Base-by-base conservation (phyloP, 108 stramenopile species). In the Seminavis robusta region DNA sequence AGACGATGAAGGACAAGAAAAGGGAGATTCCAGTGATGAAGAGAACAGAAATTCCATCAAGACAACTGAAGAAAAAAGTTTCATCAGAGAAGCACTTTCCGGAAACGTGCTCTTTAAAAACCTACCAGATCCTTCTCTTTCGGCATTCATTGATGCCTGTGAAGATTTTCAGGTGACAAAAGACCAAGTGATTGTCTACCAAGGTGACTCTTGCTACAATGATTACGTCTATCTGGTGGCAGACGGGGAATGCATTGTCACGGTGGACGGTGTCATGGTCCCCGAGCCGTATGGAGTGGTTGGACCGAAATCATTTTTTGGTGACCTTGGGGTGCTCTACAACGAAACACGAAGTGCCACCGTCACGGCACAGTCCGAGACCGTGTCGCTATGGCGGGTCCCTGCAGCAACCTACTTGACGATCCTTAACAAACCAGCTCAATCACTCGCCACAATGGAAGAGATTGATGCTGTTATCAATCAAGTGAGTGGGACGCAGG, bases 381-480 rank as follows among this genome's bases (percentile, higher is more conserved):
- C n/a, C n/a, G n/a, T n/a, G n/a, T n/a, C n/a, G n/a, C n/a, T n/a
- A n/a, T n/a, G n/a, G n/a, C n/a, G n/a, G n/a, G n/a, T n/a, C n/a
- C n/a, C n/a, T n/a, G n/a, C n/a, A n/a, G n/a, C n/a, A n/a, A n/a
- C n/a, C n/a, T n/a, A n/a, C n/a, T n/a, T n/a, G n/a, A n/a, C n/a
- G n/a, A n/a, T n/a, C n/a, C n/a, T n/a, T n/a, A n/a, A n/a, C n/a
- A n/a, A n/a, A n/a, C n/a, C n/a, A n/a, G n/a, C n/a, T n/a, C n/a
- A n/a, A n/a, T n/a, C n/a, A n/a, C n/a, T n/a, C 5, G 26, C 48
- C 24, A 5, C 9, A 15, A 24, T 66, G 40, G 27, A 56, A 51
- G 53, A 59, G 16, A 59, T 71, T 49, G 65, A 66, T 27, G 48
- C 31, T 6, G 26, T 31, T 15, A 61, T 67, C 39, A 57, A 67